These are phyloP conservation scores for Climacium dendroides DNA, from an alignment of 225 moss, liverwort and hornwort species.

Conservation along the genomic window DNA sequence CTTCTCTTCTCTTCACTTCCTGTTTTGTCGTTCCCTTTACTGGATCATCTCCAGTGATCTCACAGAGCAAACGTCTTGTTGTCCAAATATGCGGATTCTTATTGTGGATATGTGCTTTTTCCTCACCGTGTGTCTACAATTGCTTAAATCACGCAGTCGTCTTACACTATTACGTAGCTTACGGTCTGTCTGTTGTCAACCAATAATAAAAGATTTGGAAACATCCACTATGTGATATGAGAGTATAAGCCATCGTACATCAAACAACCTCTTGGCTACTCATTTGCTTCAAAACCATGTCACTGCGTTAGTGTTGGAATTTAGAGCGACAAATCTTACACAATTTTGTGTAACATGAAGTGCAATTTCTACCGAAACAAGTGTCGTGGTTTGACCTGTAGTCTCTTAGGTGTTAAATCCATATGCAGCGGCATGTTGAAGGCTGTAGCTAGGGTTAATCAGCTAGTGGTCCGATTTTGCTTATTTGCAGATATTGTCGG, in stretches of 20 bases:
- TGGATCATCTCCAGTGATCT: not conserved
- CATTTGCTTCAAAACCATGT: not conserved
- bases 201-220: not conserved
- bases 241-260: not conserved
- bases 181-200: not conserved
- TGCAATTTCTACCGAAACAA: not conserved
- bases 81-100: not conserved
- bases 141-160: not conserved
- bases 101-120: not conserved
- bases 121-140: not conserved
- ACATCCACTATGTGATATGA: not conserved
- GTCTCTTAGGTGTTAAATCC: not conserved
- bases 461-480: not conserved
- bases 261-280: not conserved
- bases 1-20: not conserved
- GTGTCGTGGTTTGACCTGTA: not conserved
- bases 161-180: not conserved
- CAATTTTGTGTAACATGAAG: not conserved
- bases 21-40: not conserved
- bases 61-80: not conserved
- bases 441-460: not conserved
- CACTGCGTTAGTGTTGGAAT: not conserved
- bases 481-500: slow-evolving; percentile 62
- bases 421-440: not conserved
- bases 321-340: not conserved